Base-by-base conservation (phyloP, 805 yeast species). In the Pichia phayaonensis region DNA sequence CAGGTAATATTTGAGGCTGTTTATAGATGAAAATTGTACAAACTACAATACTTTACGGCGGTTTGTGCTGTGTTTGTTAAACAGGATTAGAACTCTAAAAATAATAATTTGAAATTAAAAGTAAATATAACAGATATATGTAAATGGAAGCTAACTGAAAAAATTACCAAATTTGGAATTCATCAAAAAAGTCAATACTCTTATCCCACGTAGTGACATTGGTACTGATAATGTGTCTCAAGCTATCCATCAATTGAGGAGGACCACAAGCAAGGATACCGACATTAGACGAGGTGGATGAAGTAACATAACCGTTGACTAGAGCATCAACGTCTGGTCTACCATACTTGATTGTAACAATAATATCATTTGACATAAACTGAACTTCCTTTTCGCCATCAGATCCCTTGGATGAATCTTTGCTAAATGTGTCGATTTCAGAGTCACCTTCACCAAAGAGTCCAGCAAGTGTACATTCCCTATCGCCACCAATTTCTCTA, bases 251-350 rank as follows among this genome's bases (percentile, higher is more conserved):
- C 68, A 75, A 67, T 12, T 62, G 47, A n/a, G 70, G 68, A 55
- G 75, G 79, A 42, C 76, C 79, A 68, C 80, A 76, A 7, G 73
- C 62, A 26, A 66, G 65, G 50, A 76, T 56, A 7, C 73, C 79
- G 44, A 70, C 57, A 12, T 75, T 58, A 2, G 43, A 18, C 21
- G 40, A 31, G 7, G 54, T 49, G 76, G 72, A 71, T 10, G 55
- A 51, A 23, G 70, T 55, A 23, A 62, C 61, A 3, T 50, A 50
- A n/a, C 71, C 62, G 41, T 72, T 50, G 6, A 76, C 59, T 11
- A 74, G 24, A 4, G 52, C 61, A 6, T 58, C 56, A 29, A 73
- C 49, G 44, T 68, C 56, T 5, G 77, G 79, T 61, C 77, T 68
- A n/a, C 72, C 73, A 42, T 49, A 49, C 22, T 22, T 16, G 11